These are phyloP conservation scores for Xylaria cubensis DNA, from an alignment of 495 filamentous ascomycete species.

Conservation along the genomic window DNA sequence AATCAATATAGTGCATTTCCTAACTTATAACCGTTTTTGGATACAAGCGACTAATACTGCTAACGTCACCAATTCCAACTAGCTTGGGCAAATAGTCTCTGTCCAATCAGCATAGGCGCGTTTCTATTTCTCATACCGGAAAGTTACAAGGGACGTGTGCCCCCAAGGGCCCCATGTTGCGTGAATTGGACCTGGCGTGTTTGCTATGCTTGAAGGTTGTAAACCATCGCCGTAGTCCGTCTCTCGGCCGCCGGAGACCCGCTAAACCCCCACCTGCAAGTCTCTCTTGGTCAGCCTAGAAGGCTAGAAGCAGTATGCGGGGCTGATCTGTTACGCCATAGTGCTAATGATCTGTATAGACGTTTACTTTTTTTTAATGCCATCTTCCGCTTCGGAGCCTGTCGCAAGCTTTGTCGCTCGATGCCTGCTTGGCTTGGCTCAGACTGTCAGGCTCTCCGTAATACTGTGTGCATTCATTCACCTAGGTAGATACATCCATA, in stretches of 20 bases:
- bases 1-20: conserved; percentile 35
- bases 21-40: conserved; percentile 34
- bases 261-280: conserved; percentile 36
- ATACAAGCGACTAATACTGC: conserved; percentile 29
- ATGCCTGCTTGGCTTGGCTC: conserved; percentile 36
- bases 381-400: conserved; percentile 32
- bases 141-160: neutral
- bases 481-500: conserved; percentile 31
- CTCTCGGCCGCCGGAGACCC: conserved; percentile 41
- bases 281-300: conserved; percentile 33
- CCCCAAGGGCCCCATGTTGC: conserved; percentile 1
- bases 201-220: neutral
- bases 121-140: neutral
- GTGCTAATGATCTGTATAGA: conserved; percentile 16
- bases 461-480: neutral
- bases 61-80: conserved; percentile 43
- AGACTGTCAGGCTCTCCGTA: conserved; percentile 23
- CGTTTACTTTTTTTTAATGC: conserved; percentile 12
- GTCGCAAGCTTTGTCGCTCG: conserved; percentile 31
- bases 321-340: conserved; percentile 38
- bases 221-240: conserved; percentile 34
- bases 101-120: conserved; percentile 27
- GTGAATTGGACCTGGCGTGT: conserved; percentile 7
- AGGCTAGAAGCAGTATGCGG: conserved; percentile 34
- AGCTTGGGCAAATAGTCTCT: conserved; percentile 33